Conservation (phyloP, 129 eudicot species). For the Dittrichia graveolens region DNA sequence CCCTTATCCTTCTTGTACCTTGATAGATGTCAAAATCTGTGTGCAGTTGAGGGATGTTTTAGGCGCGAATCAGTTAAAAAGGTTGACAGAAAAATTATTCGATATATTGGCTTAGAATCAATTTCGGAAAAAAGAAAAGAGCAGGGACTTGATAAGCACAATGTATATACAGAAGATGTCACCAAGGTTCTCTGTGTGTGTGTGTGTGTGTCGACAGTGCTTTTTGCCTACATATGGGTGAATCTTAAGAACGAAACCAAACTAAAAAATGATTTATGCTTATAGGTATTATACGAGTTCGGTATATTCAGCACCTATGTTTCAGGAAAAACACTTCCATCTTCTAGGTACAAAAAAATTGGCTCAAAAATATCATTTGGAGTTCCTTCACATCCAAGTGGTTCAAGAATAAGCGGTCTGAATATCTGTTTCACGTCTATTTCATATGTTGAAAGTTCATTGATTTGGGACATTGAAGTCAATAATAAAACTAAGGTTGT, state of each 20-base stretch:
- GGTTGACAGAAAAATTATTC: not conserved
- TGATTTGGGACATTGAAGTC: not conserved
- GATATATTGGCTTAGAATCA: slow-evolving; percentile 9
- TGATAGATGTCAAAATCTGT: not conserved
- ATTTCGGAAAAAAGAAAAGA: slow-evolving; percentile 2
- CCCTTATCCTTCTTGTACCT: not conserved
- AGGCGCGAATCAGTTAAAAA: slow-evolving; percentile 7
- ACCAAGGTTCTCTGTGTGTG: not conserved
- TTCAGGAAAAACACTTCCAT: not conserved
- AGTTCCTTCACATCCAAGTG: slow-evolving; percentile 11
- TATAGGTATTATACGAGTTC: slow-evolving; percentile 15
- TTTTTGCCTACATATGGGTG: not conserved
- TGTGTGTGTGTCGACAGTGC: too few species aligned
- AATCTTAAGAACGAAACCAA: not conserved
- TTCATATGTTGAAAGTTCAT: not conserved
- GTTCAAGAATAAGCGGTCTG: slow-evolving; percentile 7
- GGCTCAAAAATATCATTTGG: slow-evolving; percentile 19
- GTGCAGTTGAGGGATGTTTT: slow-evolving; percentile 19
- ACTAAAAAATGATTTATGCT: not conserved
- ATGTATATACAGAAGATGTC: not conserved
- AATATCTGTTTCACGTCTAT: not conserved
- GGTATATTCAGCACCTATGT: slow-evolving; percentile 22
- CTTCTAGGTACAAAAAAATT: not conserved
- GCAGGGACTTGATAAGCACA: not conserved
- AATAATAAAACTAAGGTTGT: slow-evolving; percentile 17